Conservation (phyloP, 345 rosid species). For the Brassica cretica region DNA sequence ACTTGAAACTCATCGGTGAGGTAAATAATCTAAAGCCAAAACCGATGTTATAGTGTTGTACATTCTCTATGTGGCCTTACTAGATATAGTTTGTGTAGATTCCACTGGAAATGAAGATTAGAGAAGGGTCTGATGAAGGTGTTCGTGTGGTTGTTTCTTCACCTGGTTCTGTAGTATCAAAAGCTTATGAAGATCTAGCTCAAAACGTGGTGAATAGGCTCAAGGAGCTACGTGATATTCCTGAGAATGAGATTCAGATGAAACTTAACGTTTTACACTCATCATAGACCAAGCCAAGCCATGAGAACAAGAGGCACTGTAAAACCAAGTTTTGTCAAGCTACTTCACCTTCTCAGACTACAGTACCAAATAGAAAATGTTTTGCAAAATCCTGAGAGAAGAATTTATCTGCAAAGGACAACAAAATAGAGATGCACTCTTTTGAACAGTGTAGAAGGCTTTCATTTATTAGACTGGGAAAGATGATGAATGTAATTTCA, state of each 20-base stretch:
- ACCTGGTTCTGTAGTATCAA: no score
- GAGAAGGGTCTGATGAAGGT: no score
- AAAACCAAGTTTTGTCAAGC: slow-evolving; percentile 1
- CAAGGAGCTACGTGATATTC: no score
- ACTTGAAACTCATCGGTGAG: slow-evolving; percentile 72
- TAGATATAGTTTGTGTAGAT: no score
- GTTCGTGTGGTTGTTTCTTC: no score
- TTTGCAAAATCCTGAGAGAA: neutral
- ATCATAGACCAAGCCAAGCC: no score
- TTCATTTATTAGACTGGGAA: slow-evolving; percentile 7
- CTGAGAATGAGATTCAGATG: no score
- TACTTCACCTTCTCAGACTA: slow-evolving; percentile 7
- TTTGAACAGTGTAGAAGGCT: slow-evolving; percentile 8
- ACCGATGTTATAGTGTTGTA: neutral
- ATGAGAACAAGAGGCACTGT: slow-evolving; percentile 2
- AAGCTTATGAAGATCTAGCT: no score
- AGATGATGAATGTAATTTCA: no score
- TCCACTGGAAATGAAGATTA: no score
- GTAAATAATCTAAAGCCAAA: slow-evolving; percentile 42
- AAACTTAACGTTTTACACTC: no score
- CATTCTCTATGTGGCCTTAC: neutral
- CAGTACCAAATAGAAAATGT: neutral
- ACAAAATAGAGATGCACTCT: neutral
- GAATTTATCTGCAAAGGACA: neutral
- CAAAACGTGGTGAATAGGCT: no score